phyloP scores from a whole-genome alignment of 441 rosid species.

The Euphorbia corollata region DNA sequence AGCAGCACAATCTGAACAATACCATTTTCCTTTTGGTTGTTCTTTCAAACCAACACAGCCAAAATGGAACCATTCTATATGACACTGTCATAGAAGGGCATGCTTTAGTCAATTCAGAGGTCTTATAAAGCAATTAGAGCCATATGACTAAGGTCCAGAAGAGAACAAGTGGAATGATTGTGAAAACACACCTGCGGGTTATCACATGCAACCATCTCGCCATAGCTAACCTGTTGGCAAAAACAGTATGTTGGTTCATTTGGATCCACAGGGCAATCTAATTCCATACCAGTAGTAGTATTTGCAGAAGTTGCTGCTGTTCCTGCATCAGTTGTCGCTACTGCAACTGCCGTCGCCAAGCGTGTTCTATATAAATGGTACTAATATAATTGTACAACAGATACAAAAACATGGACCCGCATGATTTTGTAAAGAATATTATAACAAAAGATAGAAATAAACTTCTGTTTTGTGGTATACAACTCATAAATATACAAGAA shows the following conservation, averaged over 20 bases:
- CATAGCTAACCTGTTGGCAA: slow-evolving; percentile 96
- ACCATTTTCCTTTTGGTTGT: slow-evolving; percentile 93
- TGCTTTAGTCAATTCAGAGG: slow-evolving; percentile 17
- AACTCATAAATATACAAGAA: not conserved
- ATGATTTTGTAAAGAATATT: not conserved
- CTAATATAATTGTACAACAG: not conserved
- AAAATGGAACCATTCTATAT: slow-evolving; percentile 97
- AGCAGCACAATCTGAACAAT: slow-evolving; percentile 69
- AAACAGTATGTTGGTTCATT: slow-evolving; percentile 95
- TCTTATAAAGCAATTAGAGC: not conserved
- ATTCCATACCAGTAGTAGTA: slow-evolving; percentile 60
- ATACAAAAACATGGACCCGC: not conserved
- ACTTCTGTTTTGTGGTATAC: too few species aligned
- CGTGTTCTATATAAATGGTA: slow-evolving; percentile 53
- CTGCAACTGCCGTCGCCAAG: slow-evolving; percentile 48
- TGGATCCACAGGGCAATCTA: slow-evolving; percentile 94
- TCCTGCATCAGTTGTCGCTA: slow-evolving; percentile 35
- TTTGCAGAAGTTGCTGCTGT: slow-evolving; percentile 42
- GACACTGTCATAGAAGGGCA: slow-evolving; percentile 47
- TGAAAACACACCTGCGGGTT: slow-evolving; percentile 53
- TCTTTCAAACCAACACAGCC: slow-evolving; percentile 89
- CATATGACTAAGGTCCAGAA: not conserved
- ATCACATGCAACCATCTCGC: slow-evolving; percentile 95
- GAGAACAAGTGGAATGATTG: not conserved
- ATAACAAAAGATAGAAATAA: not conserved